Evolutionary conservation across 2,329 filamentous ascomycete species (phyloP).

Genomic region (Alternaria sp.): DNA sequence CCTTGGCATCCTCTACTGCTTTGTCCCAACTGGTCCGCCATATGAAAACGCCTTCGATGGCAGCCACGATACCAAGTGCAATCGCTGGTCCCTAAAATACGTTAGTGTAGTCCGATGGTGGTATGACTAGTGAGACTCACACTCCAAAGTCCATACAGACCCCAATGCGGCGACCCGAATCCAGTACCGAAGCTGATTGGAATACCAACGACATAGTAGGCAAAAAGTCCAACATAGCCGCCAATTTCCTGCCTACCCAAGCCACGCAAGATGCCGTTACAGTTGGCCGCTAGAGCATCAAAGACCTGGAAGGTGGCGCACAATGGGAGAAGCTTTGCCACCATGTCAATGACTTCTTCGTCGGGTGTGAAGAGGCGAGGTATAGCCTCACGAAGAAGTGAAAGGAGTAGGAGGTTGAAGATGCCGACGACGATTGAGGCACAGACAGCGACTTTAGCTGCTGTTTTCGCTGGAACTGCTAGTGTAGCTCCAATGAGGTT

Average conservation of each 20-base stretch:
- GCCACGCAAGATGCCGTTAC: conserved; percentile 85
- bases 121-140: conserved; percentile 32
- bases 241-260: conserved; percentile 90
- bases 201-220: conserved; percentile 87
- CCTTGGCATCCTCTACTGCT: conserved; percentile 68
- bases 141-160: conserved; percentile 80
- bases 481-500: conserved; percentile 91
- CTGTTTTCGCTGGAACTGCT: conserved; percentile 79
- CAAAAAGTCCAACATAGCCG: conserved; percentile 85
- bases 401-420: conserved; percentile 78
- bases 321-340: conserved; percentile 75
- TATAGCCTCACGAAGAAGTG: conserved; percentile 74
- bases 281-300: conserved; percentile 80
- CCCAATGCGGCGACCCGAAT: conserved; percentile 79
- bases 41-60: conserved; percentile 67
- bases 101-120: conserved; percentile 12
- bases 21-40: conserved; percentile 64
- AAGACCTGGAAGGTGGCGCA: conserved; percentile 91
- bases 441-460: conserved; percentile 78
- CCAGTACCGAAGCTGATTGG: conserved; percentile 82
- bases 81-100: conserved; percentile 59
- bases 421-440: conserved; percentile 76
- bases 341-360: conserved; percentile 71
- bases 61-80: conserved; percentile 69
- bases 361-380: conserved; percentile 78